These are phyloP conservation scores for Pestalotiopsis sp. DNA, from an alignment of 2,329 filamentous ascomycete genomes.

Conservation along the genomic window DNA sequence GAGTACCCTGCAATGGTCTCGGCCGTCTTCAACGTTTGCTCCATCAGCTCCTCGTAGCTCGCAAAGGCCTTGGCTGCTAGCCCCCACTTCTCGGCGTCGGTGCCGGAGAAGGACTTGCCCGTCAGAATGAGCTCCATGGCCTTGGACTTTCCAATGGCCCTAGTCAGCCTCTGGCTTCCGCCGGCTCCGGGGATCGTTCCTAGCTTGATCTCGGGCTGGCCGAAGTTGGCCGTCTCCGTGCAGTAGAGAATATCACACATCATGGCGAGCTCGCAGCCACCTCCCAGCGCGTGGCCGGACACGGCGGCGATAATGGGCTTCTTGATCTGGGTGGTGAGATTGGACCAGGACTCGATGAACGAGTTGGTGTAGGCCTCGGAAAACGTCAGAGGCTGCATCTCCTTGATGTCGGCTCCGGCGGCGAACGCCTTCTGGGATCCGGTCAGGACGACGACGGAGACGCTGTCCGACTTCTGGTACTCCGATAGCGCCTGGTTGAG, in stretches of 20 bases:
- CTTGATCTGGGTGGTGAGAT: slow-evolving; percentile 80
- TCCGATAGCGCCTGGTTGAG: slow-evolving; percentile 77
- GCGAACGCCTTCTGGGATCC: slow-evolving; percentile 91
- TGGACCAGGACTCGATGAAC: slow-evolving; percentile 95
- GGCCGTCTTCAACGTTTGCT: slow-evolving; percentile 79
- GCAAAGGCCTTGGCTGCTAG: slow-evolving; percentile 83
- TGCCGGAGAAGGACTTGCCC: slow-evolving; percentile 80
- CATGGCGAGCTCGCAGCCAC: slow-evolving; percentile 94
- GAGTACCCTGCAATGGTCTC: slow-evolving; percentile 89
- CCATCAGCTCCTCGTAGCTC: slow-evolving; percentile 79
- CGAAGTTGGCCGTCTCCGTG: slow-evolving; percentile 83
- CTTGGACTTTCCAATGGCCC: slow-evolving; percentile 79
- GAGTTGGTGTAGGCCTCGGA: slow-evolving; percentile 82
- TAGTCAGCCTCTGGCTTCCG: slow-evolving; percentile 85
- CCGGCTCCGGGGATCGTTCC: slow-evolving; percentile 91
- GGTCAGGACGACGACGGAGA: slow-evolving; percentile 81
- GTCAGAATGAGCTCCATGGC: slow-evolving; percentile 93
- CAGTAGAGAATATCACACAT: slow-evolving; percentile 98
- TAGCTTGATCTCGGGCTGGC: slow-evolving; percentile 96
- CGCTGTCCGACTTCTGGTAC: slow-evolving; percentile 70
- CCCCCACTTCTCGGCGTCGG: slow-evolving; percentile 87
- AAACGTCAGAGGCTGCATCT: slow-evolving; percentile 95
- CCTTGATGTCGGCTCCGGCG: slow-evolving; percentile 97
- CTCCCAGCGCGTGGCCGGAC: slow-evolving; percentile 90
- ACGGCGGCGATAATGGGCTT: slow-evolving; percentile 95